These are phyloP conservation scores for Akanthomyces muscarius DNA, from an alignment of 2,329 filamentous ascomycete species.

Conservation along the genomic window DNA sequence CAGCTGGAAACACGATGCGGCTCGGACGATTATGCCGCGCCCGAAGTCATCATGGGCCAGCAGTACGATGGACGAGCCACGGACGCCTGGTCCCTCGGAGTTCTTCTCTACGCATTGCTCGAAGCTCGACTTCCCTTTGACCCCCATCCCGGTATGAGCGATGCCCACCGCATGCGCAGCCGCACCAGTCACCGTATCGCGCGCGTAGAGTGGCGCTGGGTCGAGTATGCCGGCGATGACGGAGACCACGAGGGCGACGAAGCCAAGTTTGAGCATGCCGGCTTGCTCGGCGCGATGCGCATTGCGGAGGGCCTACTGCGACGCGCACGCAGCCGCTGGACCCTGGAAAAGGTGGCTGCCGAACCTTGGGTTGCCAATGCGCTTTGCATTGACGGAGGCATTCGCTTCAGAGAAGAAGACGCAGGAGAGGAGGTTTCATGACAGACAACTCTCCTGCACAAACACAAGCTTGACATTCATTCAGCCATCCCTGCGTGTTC, in stretches of 20 bases:
- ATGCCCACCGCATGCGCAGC: constrained; percentile 70
- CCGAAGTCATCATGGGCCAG: constrained; percentile 92
- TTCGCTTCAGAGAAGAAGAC: constrained; percentile 57
- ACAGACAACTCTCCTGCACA: neutral
- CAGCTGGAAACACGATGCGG: constrained; percentile 92
- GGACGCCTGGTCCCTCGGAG: constrained; percentile 93
- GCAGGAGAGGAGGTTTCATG: constrained; percentile 49
- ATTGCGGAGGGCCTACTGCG: constrained; percentile 83
- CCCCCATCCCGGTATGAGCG: constrained; percentile 74
- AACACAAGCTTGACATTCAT: neutral
- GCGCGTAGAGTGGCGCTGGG: constrained; percentile 92
- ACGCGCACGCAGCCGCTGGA: constrained; percentile 74
- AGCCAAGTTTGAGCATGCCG: constrained; percentile 57
- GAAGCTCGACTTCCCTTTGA: constrained; percentile 94
- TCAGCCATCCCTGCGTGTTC: neutral
- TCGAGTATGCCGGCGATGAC: constrained; percentile 75
- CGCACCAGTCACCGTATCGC: constrained; percentile 92
- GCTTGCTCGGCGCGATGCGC: constrained; percentile 69
- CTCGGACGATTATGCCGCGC: constrained; percentile 94
- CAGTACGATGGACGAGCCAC: constrained; percentile 88
- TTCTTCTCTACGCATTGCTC: constrained; percentile 87
- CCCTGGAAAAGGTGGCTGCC: constrained; percentile 66
- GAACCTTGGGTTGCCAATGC: constrained; percentile 73
- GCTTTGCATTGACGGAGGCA: constrained; percentile 61
- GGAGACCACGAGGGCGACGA: constrained; percentile 75